Percentiles rank a stretch among this genome's conserved stretches.
Conservation (phyloP, 139 green algal species). For the Raphidocelis subcapitata region DNA sequence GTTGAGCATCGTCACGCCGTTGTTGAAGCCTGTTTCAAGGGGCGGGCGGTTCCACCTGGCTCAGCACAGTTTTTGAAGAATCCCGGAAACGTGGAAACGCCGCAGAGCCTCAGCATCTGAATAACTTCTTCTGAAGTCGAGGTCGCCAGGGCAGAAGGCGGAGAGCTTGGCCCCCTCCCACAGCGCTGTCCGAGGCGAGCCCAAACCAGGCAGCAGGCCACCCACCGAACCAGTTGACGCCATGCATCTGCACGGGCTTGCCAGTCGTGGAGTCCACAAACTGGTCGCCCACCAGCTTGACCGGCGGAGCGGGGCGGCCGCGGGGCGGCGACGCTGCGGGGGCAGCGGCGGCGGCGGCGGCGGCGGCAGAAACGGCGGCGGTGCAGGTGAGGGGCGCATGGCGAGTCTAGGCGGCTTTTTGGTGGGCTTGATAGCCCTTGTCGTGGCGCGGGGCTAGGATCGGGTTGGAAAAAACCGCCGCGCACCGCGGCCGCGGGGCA, state of each 20-base stretch:
- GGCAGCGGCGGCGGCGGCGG: too few species aligned
- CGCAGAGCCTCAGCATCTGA: not conserved
- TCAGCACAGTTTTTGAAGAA: too few species aligned
- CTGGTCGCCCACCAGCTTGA: conserved; percentile 11
- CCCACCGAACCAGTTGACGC: conserved; percentile 14
- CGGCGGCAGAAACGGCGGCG: too few species aligned
- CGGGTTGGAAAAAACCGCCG: too few species aligned
- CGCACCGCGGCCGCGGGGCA: too few species aligned
- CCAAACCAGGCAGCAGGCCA: not conserved
- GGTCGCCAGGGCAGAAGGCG: not conserved
- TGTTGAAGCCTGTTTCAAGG: too few species aligned
- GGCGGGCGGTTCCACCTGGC: too few species aligned
- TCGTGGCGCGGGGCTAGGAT: too few species aligned
- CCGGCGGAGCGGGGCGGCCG: conserved; percentile 2
- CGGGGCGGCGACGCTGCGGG: conserved; percentile 3
- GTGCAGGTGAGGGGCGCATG: too few species aligned
- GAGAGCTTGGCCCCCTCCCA: not conserved
- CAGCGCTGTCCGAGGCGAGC: not conserved
- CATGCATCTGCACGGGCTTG: conserved; percentile 7
- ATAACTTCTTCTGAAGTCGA: not conserved
- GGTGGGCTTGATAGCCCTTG: too few species aligned
- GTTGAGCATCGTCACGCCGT: conserved; percentile 20
- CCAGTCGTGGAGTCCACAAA: conserved; percentile 4
- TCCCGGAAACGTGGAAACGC: conserved; percentile 11
- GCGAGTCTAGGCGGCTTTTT: too few species aligned